phyloP scores from a whole-genome alignment of 2,329 filamentous ascomycete genomes.

The Septoria linicola region DNA sequence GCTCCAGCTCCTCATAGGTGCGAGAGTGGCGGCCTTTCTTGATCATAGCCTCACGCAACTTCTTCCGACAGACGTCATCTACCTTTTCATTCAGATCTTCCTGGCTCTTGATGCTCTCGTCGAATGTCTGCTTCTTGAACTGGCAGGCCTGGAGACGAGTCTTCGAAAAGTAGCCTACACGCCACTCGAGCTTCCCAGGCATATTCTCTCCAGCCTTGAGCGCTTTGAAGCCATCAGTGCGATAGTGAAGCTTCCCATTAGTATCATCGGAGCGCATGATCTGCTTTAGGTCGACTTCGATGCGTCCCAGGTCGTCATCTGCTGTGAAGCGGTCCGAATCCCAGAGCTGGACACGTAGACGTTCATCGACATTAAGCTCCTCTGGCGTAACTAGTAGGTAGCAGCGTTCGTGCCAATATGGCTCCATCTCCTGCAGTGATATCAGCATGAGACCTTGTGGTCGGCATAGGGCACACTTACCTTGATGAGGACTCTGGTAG shows the following conservation, averaged over 20 bases:
- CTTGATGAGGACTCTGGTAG: slow-evolving; percentile 62
- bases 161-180: slow-evolving; percentile 70
- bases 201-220: slow-evolving; percentile 65
- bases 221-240: slow-evolving; percentile 65
- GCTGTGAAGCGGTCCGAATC: slow-evolving; percentile 71
- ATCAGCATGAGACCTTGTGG: background rate
- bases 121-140: slow-evolving; percentile 60
- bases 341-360: slow-evolving; percentile 69
- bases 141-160: slow-evolving; percentile 62
- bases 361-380: slow-evolving; percentile 66
- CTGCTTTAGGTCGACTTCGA: slow-evolving; percentile 66
- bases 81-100: slow-evolving; percentile 61
- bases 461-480: background rate
- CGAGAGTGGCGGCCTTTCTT: slow-evolving; percentile 49
- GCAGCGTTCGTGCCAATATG: slow-evolving; percentile 68
- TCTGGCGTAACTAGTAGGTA: slow-evolving; percentile 68
- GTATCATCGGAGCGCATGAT: slow-evolving; percentile 61
- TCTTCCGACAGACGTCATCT: slow-evolving; percentile 54
- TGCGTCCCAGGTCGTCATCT: slow-evolving; percentile 71
- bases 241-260: slow-evolving; percentile 61
- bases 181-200: slow-evolving; percentile 69
- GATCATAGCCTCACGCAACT: slow-evolving; percentile 64
- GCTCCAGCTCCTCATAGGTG: slow-evolving; percentile 57
- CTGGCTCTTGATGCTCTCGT: slow-evolving; percentile 57
- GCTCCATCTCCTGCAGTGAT: slow-evolving; percentile 57